These are phyloP conservation scores for Fraxinus paxiana DNA, from an alignment of 305 asterid genomes.

Conservation along the genomic window DNA sequence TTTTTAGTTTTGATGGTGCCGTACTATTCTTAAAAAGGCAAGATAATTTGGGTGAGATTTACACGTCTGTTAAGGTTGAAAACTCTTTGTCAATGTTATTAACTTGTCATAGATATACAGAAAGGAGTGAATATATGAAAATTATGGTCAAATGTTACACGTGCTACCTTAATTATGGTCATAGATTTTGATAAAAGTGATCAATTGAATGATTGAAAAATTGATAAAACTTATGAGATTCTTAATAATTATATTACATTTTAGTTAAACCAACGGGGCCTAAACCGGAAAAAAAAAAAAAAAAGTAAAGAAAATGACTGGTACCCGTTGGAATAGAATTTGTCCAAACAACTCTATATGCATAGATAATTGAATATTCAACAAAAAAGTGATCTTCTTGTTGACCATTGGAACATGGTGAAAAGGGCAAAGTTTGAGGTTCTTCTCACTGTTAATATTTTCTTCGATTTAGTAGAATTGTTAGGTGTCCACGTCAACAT, in stretches of 20 bases:
- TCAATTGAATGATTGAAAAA: background rate
- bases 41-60: slow-evolving; percentile 1
- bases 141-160: background rate
- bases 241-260: background rate
- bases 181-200: background rate
- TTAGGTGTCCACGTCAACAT: slow-evolving; percentile 1
- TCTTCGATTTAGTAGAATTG: background rate
- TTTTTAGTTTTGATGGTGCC: background rate
- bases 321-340: background rate
- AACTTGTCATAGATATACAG: background rate
- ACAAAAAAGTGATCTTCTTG: background rate
- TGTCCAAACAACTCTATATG: background rate
- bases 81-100: background rate
- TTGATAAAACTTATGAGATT: background rate
- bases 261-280: background rate
- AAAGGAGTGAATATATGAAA: background rate
- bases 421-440: background rate
- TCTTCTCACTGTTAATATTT: background rate
- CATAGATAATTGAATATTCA: background rate
- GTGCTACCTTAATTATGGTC: background rate
- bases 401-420: slow-evolving; percentile 3
- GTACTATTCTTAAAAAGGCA: background rate
- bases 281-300: background rate
- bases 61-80: background rate
- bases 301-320: background rate